Base-by-base conservation (phyloP, 2,329 filamentous ascomycete species). In the Hypoxylon rubiginosum region DNA sequence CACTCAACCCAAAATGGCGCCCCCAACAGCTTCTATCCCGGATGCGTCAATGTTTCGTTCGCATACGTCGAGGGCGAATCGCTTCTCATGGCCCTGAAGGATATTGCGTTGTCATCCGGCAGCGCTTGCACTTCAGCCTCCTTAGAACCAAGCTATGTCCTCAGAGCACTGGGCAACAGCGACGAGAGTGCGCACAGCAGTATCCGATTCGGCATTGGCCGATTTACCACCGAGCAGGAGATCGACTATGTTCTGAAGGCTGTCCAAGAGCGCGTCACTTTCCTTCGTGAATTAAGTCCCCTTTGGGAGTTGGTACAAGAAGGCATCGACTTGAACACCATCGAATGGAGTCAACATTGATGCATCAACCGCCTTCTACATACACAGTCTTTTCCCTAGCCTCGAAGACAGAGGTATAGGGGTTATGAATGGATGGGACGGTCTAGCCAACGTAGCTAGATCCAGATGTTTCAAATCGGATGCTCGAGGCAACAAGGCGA, bases 11-110 rank as follows among this genome's bases (percentile, higher is more conserved):
- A 97, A 73, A 99, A 99, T 75, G 96, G 96, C 54, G 93, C 96
- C 73, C 86, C 90, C 1, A 81, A 91, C 4, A 86, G 88, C 56
- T 97, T 97, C 80, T 99, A 99, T 78, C 94, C 96, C 1, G 96
- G 96, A 68, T 99, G 96, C 74, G 95, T 99, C 67, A 99, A 99
- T 79, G 92, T 99, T 10, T 99, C 96, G 0, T 99, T 99, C 77
- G 95, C 96, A 34, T 99, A 99, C 75, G 94, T 99, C 4, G 96
- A 99, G 81, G 96, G 96, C 72, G 96, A 99, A 81, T 98, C 96
- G 2, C 90, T 99, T 1, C 86, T 99, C 69, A 99, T 99, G 96
- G 96, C 96, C 0, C 83, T 99, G 49, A 99, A 99, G 82, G 96
- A 99, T 73, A 97, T 99, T 80, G 96, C 96, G 0, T 84, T 99